Evolutionary conservation across 208 protist genomes (phyloP).

Genomic region (Wallacemonas collosoma): DNA sequence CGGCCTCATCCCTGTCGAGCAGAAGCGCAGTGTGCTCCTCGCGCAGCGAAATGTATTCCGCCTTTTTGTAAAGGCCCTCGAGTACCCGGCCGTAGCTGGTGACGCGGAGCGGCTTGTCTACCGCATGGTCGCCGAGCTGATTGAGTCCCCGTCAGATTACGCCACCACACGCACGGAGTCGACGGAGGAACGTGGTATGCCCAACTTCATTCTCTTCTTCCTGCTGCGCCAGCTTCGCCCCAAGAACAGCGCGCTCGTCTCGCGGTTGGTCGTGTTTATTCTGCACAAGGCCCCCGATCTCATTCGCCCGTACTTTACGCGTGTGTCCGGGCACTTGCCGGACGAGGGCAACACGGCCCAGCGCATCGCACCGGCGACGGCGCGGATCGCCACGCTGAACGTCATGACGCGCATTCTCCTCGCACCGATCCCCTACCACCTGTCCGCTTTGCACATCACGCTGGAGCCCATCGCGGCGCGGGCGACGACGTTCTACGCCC

Average conservation of each 20-base stretch:
- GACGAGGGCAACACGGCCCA: constrained; percentile 50
- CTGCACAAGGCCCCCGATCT: constrained; percentile 79
- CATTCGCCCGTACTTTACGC: constrained; percentile 86
- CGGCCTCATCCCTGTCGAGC: constrained; percentile 36
- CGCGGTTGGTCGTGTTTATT: constrained; percentile 72
- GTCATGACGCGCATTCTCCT: constrained; percentile 83
- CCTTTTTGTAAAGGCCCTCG: constrained; percentile 80
- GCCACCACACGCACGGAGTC: constrained; percentile 65
- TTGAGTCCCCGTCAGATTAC: constrained; percentile 86
- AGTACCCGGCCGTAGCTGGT: constrained; percentile 61
- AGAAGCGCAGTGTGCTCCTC: constrained; percentile 70
- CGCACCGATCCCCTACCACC: constrained; percentile 84
- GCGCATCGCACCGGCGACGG: constrained; percentile 61
- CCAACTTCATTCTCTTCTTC: constrained; percentile 89
- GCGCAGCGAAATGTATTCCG: constrained; percentile 84
- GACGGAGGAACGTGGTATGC: constrained; percentile 82
- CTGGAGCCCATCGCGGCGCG: constrained; percentile 61
- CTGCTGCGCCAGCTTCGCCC: constrained; percentile 83
- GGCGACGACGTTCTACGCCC: constrained; percentile 73
- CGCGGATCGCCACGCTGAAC: constrained; percentile 71
- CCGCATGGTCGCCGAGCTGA: constrained; percentile 63
- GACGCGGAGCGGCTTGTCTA: constrained; percentile 62
- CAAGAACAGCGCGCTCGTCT: constrained; percentile 56
- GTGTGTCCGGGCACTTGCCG: constrained; percentile 76
- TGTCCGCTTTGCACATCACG: constrained; percentile 48